These are phyloP conservation scores for Monosporascus sp. DNA, from an alignment of 2,329 filamentous ascomycete genomes.

Conservation along the genomic window DNA sequence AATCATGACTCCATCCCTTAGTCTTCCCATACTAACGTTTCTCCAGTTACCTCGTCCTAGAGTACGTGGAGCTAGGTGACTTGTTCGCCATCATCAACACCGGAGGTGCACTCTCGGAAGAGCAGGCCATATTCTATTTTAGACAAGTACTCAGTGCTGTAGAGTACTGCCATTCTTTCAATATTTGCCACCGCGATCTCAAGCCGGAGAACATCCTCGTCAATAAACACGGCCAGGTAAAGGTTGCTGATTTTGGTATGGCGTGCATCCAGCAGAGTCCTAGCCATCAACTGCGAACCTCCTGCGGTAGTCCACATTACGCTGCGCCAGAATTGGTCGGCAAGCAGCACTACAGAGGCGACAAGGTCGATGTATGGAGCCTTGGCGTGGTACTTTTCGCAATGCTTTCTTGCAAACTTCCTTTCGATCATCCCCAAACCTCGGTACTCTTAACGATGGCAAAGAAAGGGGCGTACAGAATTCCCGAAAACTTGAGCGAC, in stretches of 20 bases:
- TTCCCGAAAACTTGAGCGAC: constrained; percentile 57
- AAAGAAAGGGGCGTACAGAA: constrained; percentile 54
- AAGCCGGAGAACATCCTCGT: constrained; percentile 97
- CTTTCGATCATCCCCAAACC: constrained; percentile 67
- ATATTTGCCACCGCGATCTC: constrained; percentile 92
- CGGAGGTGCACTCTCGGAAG: constrained; percentile 69
- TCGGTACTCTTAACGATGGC: constrained; percentile 58
- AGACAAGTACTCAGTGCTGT: constrained; percentile 90
- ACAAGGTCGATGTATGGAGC: constrained; percentile 91
- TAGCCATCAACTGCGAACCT: constrained; percentile 75
- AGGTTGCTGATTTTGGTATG: constrained; percentile 98
- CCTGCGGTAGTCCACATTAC: constrained; percentile 95
- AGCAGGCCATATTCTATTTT: constrained; percentile 78
- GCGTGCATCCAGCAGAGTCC: constrained; percentile 81
- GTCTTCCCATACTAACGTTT: constrained; percentile 18
- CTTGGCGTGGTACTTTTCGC: constrained; percentile 87
- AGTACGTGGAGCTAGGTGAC: constrained; percentile 77
- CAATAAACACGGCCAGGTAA: constrained; percentile 70
- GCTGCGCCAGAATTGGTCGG: constrained; percentile 88
- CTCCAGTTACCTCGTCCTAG: constrained; percentile 82
- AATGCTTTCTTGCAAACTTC: constrained; percentile 75
- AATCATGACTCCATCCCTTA: not conserved
- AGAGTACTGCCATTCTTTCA: constrained; percentile 88
- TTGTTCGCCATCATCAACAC: constrained; percentile 81
- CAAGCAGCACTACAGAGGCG: constrained; percentile 65